These are phyloP conservation scores for Myrmaecium sp. DNA, from an alignment of 2,329 filamentous ascomycete species.

Conservation along the genomic window DNA sequence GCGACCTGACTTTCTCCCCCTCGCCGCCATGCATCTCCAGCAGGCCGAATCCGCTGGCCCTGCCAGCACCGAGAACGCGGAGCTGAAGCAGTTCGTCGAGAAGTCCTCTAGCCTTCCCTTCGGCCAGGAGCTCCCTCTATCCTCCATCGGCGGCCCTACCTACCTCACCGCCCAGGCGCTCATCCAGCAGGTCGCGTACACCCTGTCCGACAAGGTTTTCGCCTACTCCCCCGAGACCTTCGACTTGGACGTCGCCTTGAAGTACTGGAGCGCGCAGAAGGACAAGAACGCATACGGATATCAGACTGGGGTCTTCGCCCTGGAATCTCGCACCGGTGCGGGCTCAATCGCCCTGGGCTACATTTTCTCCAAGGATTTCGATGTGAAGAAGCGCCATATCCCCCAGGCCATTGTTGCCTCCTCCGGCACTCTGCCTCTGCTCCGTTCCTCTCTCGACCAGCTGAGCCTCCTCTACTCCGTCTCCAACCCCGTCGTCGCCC, in stretches of 20 bases:
- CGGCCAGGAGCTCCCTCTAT: conserved; percentile 33
- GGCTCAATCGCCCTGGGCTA: conserved; percentile 88
- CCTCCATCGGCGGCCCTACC: conserved; percentile 62
- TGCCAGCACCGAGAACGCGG: conserved; percentile 9
- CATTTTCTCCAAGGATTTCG: conserved; percentile 94
- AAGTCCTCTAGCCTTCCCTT: conserved; percentile 35
- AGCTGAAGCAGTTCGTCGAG: conserved; percentile 19
- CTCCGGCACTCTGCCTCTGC: conserved; percentile 61
- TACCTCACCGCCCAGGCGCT: conserved; percentile 88
- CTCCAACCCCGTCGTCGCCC: conserved; percentile 81
- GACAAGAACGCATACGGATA: conserved; percentile 73
- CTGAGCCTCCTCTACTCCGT: conserved; percentile 81
- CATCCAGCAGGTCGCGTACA: conserved; percentile 90
- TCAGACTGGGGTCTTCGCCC: conserved; percentile 55
- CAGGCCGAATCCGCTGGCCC: conserved; percentile 20
- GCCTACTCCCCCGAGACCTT: conserved; percentile 91
- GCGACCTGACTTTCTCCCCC: background rate
- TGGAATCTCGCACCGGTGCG: conserved; percentile 79
- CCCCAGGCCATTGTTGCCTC: conserved; percentile 84
- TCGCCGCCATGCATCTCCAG: conserved; percentile 21
- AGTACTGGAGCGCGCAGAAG: conserved; percentile 52
- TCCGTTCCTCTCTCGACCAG: conserved; percentile 78
- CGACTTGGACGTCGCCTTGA: conserved; percentile 70
- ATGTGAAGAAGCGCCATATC: conserved; percentile 75
- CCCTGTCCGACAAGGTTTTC: conserved; percentile 92